Conservation (phyloP, 768 basidiomycete species). For the Podaxis mareebaensis region DNA sequence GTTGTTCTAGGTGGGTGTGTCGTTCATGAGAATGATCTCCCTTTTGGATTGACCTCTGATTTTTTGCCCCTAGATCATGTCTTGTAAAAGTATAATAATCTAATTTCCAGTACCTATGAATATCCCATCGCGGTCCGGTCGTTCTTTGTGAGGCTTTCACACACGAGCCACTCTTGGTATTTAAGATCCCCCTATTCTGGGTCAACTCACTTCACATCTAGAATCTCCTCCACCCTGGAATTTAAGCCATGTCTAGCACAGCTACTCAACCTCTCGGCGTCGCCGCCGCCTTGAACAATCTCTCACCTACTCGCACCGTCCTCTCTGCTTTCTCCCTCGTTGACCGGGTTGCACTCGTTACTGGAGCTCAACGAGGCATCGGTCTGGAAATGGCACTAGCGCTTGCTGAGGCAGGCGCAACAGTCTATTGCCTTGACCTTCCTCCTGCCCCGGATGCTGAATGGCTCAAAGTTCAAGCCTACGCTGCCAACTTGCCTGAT, state of each 20-base stretch:
- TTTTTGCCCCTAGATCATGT: background rate
- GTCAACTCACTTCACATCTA: background rate
- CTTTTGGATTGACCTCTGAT: background rate
- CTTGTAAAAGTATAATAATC: conserved; percentile 8
- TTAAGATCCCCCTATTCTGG: background rate
- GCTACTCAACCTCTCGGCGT: conserved; percentile 2
- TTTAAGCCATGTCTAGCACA: background rate
- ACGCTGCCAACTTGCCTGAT: conserved; percentile 20
- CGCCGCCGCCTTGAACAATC: conserved; percentile 13
- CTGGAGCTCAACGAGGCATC: conserved; percentile 29
- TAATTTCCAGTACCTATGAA: background rate
- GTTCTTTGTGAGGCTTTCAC: conserved; percentile 1
- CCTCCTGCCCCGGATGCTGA: conserved; percentile 46
- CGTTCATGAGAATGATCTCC: background rate
- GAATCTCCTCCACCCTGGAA: background rate
- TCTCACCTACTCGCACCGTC: conserved; percentile 18
- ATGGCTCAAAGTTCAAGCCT: conserved; percentile 48
- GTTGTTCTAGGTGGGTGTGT: background rate
- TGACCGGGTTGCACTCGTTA: conserved; percentile 26
- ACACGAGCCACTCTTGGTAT: background rate
- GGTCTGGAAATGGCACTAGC: conserved; percentile 31
- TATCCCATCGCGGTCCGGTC: background rate
- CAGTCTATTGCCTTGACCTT: conserved; percentile 64
- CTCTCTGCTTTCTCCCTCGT: conserved; percentile 22
- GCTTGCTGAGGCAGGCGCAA: conserved; percentile 27